Conservation (phyloP, 371 early-diverging fungal genomes). For the Thermomucor indicae-seudaticae region DNA sequence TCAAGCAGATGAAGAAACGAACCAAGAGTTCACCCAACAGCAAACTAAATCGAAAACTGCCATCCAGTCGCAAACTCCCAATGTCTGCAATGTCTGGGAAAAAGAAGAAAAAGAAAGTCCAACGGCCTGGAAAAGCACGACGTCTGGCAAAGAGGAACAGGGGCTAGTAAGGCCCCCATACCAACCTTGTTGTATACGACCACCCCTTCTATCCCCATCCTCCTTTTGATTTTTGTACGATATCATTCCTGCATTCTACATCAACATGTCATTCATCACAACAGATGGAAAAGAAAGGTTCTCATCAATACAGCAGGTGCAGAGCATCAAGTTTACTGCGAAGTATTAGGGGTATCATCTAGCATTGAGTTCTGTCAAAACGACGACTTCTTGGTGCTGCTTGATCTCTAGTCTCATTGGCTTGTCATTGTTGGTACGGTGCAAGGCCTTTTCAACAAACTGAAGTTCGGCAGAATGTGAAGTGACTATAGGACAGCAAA, state of each 20-base stretch:
- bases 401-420: slow-evolving; percentile 41
- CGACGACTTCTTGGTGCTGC: slow-evolving; percentile 46
- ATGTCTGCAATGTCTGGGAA: background rate
- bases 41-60: slow-evolving; percentile 1
- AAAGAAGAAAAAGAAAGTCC: slow-evolving; percentile 15
- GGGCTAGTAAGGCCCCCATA: background rate
- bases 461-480: slow-evolving; percentile 35
- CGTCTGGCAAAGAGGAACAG: slow-evolving; percentile 17
- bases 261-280: too few relatives aligned
- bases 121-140: slow-evolving; percentile 35
- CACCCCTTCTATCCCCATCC: too few relatives aligned
- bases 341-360: too few relatives aligned
- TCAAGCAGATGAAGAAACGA: slow-evolving; percentile 5
- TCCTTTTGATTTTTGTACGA: too few relatives aligned
- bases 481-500: slow-evolving; percentile 16
- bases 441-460: slow-evolving; percentile 25
- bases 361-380: slow-evolving; percentile 32
- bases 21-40: slow-evolving; percentile 1
- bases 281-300: too few relatives aligned
- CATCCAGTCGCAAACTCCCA: background rate
- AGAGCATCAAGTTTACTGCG: too few relatives aligned
- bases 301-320: too few relatives aligned
- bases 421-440: slow-evolving; percentile 28
- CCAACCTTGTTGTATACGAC: too few relatives aligned
- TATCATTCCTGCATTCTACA: too few relatives aligned